Evolutionary conservation across 164 flowering plant genomes (phyloP).

Genomic region (Dillenia turbinata): DNA sequence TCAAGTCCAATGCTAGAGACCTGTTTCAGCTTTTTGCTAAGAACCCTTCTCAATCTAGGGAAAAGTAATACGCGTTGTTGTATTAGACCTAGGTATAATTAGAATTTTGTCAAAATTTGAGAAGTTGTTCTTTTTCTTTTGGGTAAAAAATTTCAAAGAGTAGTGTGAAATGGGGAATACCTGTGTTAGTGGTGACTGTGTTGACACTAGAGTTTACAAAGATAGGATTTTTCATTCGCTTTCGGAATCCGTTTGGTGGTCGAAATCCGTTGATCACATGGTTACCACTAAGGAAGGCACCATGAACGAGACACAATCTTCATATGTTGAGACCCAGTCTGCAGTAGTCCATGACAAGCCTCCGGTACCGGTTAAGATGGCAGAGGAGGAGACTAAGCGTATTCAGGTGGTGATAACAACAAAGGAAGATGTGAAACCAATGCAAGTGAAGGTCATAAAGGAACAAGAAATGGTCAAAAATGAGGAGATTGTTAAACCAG

Average conservation of each 20-base stretch:
- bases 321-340: conserved; percentile 10
- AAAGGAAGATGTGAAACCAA: conserved; percentile 7
- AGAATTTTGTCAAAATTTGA: neutral
- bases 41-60: neutral
- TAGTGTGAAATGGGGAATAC: conserved; percentile 58
- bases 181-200: conserved; percentile 31
- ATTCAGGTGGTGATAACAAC: neutral
- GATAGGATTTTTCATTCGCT: conserved; percentile 35
- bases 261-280: conserved; percentile 16
- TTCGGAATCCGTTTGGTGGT: conserved; percentile 38
- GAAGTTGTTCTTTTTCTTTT: neutral
- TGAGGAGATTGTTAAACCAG: conserved; percentile 7
- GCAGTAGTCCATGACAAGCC: conserved; percentile 30
- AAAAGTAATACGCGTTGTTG: neutral
- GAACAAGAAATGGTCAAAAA: conserved; percentile 3
- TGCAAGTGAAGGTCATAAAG: neutral
- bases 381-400: conserved; percentile 12
- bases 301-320: neutral
- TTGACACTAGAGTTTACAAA: conserved; percentile 26
- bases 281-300: conserved; percentile 12
- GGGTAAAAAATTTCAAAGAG: conserved; percentile 5
- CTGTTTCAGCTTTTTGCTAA: too few relatives aligned
- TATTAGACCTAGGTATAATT: neutral
- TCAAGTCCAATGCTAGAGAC: too few relatives aligned
- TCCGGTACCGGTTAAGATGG: conserved; percentile 39